Evolutionary conservation across 768 basidiomycete species (phyloP), one percentile per base, ranked within the genome.

Genomic region (Termitomyces sp.): DNA sequence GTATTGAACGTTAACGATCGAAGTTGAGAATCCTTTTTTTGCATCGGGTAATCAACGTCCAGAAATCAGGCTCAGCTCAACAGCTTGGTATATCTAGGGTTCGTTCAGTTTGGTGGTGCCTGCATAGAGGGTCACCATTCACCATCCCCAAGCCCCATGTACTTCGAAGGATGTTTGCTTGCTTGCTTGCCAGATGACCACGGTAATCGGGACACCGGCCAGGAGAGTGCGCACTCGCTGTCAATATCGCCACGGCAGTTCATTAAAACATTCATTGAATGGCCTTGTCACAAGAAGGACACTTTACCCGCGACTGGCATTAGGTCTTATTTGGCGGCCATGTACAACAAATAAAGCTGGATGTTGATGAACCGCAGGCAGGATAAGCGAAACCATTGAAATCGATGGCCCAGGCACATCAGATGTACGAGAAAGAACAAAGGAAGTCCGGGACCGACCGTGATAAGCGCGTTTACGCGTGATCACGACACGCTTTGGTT

Each of bases 381-480:
- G 4, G 12, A 14, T 46, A 11, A 46, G n/a, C 1, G 27, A 30
- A 28, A 46, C 41, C 19, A 21, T 42, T 11, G 19, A 42, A 42
- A 21, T 42, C 19, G 19, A 42, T 21, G 6, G 3, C 45, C 2
- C 8, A 1, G 27, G 34, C 12, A 34, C 32, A 12, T 2, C 34
- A 12, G 12, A 5, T 3, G 14, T 16, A 35, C 35, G 35, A 16
- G 14, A 35, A n/a, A n/a, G n/a, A n/a, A n/a, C n/a, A n/a, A n/a
- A n/a, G n/a, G n/a, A n/a, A n/a, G n/a, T n/a, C n/a, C n/a, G n/a
- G n/a, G n/a, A n/a, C n/a, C n/a, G 34, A 16, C 12, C 10, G 25
- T 1, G 9, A 6, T 9, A n/a, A 46, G 51, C 56, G 56, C 59
- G 59, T 32, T 37, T 44, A 28, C 57, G 58, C 44, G 59, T 61